Evolutionary conservation across 495 filamentous ascomycete species (phyloP), one percentile per base, ranked within the genome.

Genomic region (Tetracladium setigerum): DNA sequence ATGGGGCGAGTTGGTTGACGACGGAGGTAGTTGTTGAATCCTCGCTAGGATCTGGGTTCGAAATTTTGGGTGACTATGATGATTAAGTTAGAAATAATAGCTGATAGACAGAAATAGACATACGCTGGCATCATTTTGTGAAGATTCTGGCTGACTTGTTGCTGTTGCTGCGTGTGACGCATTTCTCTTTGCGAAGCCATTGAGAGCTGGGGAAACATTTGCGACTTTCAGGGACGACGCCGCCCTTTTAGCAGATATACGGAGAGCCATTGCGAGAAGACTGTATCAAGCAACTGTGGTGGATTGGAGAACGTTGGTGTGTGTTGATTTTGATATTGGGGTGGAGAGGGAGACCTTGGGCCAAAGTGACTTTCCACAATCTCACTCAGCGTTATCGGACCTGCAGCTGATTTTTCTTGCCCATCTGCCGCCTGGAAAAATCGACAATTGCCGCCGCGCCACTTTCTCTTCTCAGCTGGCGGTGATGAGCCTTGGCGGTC

Each of bases 11-110:
- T 33, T 84, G 77, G 18, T 76, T 69, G 47, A 95, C 73, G 38
- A 95, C 72, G 17, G 79, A 73, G n/a, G 77, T 73, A 39, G 87
- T 89, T 46, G 74, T 62, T 14, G 90, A 95, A 63, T 95, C 85
- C 3, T 74, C 48, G 1, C 82, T 54, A 10, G 92, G 92, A 62
- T 98, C 92, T 17, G 86, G 73, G 50, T 84, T 86, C 2, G 86
- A 74, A 12, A 94, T 63, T 19, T 69, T 56, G 7, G 78, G 65
- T n/a, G n/a, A n/a, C n/a, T n/a, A n/a, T n/a, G n/a, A n/a, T n/a
- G n/a, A n/a, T n/a, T n/a, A n/a, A n/a, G n/a, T n/a, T n/a, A n/a
- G n/a, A n/a, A n/a, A n/a, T n/a, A n/a, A n/a, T n/a, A n/a, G n/a
- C n/a, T n/a, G n/a, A n/a, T n/a, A n/a, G n/a, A n/a, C n/a, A 16